Conservation (phyloP, 805 yeast species). For the Candida awuae region DNA sequence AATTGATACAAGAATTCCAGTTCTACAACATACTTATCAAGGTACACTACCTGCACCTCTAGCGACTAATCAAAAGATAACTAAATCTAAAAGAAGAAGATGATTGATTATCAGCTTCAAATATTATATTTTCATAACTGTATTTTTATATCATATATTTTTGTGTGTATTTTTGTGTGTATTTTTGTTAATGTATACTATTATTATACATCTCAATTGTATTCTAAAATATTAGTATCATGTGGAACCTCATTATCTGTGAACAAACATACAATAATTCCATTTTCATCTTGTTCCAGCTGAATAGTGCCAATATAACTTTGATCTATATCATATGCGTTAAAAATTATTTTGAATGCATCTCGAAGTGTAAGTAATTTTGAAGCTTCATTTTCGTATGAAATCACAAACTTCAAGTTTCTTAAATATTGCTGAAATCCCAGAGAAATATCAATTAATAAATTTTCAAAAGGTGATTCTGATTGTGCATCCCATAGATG, state of each 20-base stretch:
- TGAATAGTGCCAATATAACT: constrained; percentile 10
- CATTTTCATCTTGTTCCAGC: constrained; percentile 11
- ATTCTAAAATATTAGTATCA: constrained; percentile 8
- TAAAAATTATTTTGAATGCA: constrained; percentile 5
- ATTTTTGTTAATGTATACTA: too few relatives aligned
- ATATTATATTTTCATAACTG: neutral
- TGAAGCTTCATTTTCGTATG: neutral
- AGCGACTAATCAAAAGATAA: constrained; percentile 6
- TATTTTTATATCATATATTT: neutral
- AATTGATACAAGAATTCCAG: constrained; percentile 45
- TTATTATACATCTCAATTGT: neutral
- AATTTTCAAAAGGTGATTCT: neutral
- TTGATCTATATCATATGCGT: constrained; percentile 13
- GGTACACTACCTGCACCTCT: constrained; percentile 69
- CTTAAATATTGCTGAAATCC: constrained; percentile 3
- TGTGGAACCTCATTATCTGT: constrained; percentile 2
- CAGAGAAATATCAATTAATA: constrained; percentile 4
- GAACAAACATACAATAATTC: constrained; percentile 9
- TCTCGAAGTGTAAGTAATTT: constrained; percentile 3
- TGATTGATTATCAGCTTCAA: neutral
- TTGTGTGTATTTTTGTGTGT: neutral
- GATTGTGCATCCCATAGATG: neutral
- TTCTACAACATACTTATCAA: constrained; percentile 60
- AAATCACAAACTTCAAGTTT: neutral
- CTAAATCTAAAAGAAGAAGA: constrained; percentile 7